Evolutionary conservation across 2,329 filamentous ascomycete genomes (phyloP).

Genomic region (Penicillium sclerotigenum): DNA sequence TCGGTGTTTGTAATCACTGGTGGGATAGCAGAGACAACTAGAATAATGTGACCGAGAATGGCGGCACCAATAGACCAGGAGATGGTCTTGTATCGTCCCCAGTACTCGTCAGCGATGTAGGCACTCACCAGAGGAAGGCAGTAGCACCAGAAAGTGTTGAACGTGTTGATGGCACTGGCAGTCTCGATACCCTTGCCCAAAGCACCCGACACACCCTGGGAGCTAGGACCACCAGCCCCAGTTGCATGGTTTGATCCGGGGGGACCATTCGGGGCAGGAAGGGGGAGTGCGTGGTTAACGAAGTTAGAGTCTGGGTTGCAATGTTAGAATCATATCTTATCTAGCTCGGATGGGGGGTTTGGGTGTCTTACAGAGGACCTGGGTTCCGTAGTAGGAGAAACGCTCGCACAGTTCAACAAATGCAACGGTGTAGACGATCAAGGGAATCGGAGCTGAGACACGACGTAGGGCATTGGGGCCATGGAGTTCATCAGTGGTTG

Average conservation of each 20-base stretch:
- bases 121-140: constrained; percentile 59
- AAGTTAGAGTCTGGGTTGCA: neutral
- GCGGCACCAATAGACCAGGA: constrained; percentile 63
- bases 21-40: neutral
- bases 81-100: constrained; percentile 69
- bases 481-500: neutral
- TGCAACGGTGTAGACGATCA: constrained; percentile 65
- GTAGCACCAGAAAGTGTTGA: constrained; percentile 64
- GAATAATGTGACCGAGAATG: constrained; percentile 51
- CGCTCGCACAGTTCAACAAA: constrained; percentile 73
- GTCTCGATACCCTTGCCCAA: constrained; percentile 50
- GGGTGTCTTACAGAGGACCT: neutral
- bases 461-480: constrained; percentile 22
- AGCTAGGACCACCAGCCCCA: neutral
- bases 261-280: neutral
- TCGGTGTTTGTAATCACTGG: neutral
- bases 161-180: constrained; percentile 49
- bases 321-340: neutral
- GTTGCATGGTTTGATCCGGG: neutral
- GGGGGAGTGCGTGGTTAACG: neutral
- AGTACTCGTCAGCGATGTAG: constrained; percentile 66
- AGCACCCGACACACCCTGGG: neutral
- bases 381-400: constrained; percentile 71
- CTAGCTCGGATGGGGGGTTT: neutral
- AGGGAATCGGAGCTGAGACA: constrained; percentile 51